Conservation (phyloP, 1,284 basidiomycete species). For the Ceratobasidium sp. region DNA sequence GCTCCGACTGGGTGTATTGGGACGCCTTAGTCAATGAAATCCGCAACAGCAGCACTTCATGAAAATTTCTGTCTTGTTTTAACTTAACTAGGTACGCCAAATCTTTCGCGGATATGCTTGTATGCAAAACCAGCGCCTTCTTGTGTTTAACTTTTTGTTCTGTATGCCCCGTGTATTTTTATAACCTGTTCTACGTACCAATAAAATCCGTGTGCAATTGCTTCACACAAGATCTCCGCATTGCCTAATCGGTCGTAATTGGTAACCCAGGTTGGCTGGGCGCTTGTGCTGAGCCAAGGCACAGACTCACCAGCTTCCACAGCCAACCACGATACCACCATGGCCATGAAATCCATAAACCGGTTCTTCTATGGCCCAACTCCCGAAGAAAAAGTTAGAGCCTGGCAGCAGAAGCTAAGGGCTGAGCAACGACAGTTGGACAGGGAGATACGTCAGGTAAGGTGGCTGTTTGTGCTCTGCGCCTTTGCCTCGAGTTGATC, state of each 20-base stretch:
- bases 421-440: slow-evolving; percentile 85
- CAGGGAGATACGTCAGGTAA: slow-evolving; percentile 92
- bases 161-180: slow-evolving; percentile 42
- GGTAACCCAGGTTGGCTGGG: not conserved
- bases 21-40: slow-evolving; percentile 70
- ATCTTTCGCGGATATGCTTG: slow-evolving; percentile 19
- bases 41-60: slow-evolving; percentile 46
- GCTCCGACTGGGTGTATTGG: slow-evolving; percentile 84
- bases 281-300: slow-evolving; percentile 35
- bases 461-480: slow-evolving; percentile 51
- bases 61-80: slow-evolving; percentile 21
- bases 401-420: slow-evolving; percentile 89
- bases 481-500: slow-evolving; percentile 33
- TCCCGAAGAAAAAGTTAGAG: slow-evolving; percentile 89
- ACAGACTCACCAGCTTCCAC: slow-evolving; percentile 19
- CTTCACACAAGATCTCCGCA: not conserved
- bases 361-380: slow-evolving; percentile 95
- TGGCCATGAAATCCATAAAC: slow-evolving; percentile 85
- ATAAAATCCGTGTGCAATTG: slow-evolving; percentile 31
- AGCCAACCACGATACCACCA: slow-evolving; percentile 41
- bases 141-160: slow-evolving; percentile 26
- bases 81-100: slow-evolving; percentile 44
- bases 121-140: slow-evolving; percentile 13
- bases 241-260: slow-evolving; percentile 25
- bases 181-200: slow-evolving; percentile 22